phyloP scores from a whole-genome alignment of 495 filamentous ascomycete species.

The Penicillium coffeae region DNA sequence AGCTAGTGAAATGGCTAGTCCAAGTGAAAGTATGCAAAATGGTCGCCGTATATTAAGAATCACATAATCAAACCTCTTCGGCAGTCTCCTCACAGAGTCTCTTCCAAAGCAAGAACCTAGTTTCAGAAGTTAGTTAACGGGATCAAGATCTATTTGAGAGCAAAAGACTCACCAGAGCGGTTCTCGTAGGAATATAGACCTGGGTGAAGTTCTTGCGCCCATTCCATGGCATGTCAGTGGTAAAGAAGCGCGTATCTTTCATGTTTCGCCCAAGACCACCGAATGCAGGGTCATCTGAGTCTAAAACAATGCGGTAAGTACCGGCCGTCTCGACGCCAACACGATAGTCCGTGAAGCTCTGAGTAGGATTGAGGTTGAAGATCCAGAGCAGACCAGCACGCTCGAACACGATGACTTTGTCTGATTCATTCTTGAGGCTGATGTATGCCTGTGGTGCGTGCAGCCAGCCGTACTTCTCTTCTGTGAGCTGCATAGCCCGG shows the following conservation, averaged over 20 bases:
- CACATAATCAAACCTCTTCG: background rate
- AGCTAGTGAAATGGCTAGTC: background rate
- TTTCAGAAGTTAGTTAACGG: background rate
- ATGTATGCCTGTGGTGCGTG: slow-evolving; percentile 84
- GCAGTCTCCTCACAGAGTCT: slow-evolving; percentile 41
- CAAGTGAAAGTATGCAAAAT: background rate
- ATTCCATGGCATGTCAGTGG: slow-evolving; percentile 86
- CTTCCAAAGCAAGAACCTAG: slow-evolving; percentile 52
- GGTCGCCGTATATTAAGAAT: background rate
- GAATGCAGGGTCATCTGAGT: slow-evolving; percentile 71
- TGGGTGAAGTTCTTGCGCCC: slow-evolving; percentile 82
- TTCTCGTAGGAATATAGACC: slow-evolving; percentile 83
- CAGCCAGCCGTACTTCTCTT: slow-evolving; percentile 91
- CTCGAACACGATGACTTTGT: slow-evolving; percentile 97
- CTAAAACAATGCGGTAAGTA: slow-evolving; percentile 84
- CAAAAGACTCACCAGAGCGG: slow-evolving; percentile 71
- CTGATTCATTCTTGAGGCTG: slow-evolving; percentile 85
- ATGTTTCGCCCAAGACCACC: slow-evolving; percentile 78
- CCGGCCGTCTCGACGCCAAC: slow-evolving; percentile 81
- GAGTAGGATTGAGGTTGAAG: slow-evolving; percentile 91
- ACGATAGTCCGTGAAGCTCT: slow-evolving; percentile 88
- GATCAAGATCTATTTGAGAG: slow-evolving; percentile 4
- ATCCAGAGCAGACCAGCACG: slow-evolving; percentile 85
- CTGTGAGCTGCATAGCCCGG: slow-evolving; percentile 78
- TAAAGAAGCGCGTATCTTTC: slow-evolving; percentile 80